These are phyloP conservation scores for Perkinsus chesapeaki DNA, from an alignment of 169 alveolate species.

Conservation along the genomic window DNA sequence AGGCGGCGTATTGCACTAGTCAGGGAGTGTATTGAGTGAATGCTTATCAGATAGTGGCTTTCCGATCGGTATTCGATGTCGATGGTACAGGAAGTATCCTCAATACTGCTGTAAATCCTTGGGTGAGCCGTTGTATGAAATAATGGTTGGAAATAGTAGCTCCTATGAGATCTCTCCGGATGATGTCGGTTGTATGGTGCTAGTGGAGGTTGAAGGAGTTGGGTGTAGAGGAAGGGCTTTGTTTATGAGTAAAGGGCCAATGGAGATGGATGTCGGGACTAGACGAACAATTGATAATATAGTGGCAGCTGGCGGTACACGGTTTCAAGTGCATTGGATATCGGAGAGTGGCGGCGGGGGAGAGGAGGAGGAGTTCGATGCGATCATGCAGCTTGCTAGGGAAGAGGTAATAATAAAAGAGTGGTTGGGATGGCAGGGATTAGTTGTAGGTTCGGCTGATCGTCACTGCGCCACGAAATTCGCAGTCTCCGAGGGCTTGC, in stretches of 20 bases:
- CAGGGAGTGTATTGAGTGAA: no score
- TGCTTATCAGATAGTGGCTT: background rate
- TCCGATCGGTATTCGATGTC: background rate
- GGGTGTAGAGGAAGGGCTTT: background rate
- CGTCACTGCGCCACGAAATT: conserved; percentile 5
- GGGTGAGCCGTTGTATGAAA: background rate
- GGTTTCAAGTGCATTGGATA: background rate
- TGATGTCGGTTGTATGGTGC: background rate
- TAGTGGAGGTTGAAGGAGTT: background rate
- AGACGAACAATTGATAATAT: background rate
- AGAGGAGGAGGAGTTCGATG: background rate
- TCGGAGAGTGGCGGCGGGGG: background rate
- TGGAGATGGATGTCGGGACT: background rate
- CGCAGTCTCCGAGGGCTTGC: background rate
- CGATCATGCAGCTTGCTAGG: background rate
- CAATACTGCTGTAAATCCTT: background rate
- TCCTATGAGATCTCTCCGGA: background rate
- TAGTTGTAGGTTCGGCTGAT: background rate
- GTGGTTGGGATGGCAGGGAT: background rate
- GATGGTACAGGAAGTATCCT: background rate
- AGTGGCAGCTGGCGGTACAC: background rate
- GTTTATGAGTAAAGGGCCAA: background rate
- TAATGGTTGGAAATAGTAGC: background rate
- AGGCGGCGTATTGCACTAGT: no score
- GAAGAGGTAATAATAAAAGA: background rate